Evolutionary conservation across 805 yeast genomes (phyloP).

Genomic region (Candida easanensis): DNA sequence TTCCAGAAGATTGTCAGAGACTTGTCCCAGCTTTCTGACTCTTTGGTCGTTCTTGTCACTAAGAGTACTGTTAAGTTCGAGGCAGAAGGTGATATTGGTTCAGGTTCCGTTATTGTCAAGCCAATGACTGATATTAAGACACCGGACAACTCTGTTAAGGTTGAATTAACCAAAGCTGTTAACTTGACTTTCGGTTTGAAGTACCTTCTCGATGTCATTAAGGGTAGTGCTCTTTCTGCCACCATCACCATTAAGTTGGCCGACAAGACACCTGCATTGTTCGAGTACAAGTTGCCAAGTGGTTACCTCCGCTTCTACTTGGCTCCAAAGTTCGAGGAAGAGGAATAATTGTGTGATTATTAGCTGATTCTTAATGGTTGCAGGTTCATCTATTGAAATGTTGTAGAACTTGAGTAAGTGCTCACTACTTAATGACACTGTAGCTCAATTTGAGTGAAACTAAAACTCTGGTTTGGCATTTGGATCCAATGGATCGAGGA

Average conservation of each 20-base stretch:
- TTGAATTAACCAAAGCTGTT: conserved; percentile 83
- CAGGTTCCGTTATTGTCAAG: conserved; percentile 82
- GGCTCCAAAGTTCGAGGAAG: conserved; percentile 97
- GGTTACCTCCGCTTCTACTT: conserved; percentile 94
- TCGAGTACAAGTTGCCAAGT: conserved; percentile 86
- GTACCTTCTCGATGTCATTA: conserved; percentile 86
- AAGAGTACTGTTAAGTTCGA: conserved; percentile 89
- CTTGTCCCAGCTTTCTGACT: conserved; percentile 81
- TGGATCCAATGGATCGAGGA: conserved; percentile 32
- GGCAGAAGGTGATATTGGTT: conserved; percentile 89
- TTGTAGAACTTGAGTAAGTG: neutral
- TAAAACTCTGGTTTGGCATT: no score
- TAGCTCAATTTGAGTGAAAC: no score
- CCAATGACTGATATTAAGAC: conserved; percentile 80
- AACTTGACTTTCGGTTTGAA: conserved; percentile 88
- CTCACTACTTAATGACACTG: no score
- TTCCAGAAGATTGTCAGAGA: conserved; percentile 90
- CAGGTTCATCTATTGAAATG: conserved; percentile 5
- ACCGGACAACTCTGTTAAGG: conserved; percentile 69
- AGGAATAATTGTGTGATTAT: conserved; percentile 41
- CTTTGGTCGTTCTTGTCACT: conserved; percentile 79
- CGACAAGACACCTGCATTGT: conserved; percentile 88
- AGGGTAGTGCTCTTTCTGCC: conserved; percentile 77
- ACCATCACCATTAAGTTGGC: conserved; percentile 83
- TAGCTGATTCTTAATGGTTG: conserved; percentile 5